Percentiles rank a stretch among this genome's conserved stretches.
phyloP scores from a whole-genome alignment of 352 stramenopile species.

The Phytophthora citricola region DNA sequence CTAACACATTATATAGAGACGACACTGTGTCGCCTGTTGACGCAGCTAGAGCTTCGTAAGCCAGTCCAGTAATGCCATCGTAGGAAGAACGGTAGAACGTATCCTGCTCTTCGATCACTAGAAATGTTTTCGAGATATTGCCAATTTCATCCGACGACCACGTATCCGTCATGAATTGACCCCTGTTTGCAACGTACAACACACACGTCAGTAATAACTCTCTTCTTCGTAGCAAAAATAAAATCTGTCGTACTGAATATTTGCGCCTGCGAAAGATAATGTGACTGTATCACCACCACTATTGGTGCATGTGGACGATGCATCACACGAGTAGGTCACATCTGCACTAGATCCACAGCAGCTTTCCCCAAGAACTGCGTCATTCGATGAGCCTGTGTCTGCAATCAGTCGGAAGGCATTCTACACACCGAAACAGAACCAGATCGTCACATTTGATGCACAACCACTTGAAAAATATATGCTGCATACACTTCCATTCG shows the following conservation, averaged over 20 bases:
- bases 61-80: constrained; percentile 81
- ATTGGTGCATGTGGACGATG: constrained; percentile 66
- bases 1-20: constrained; percentile 69
- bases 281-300: constrained; percentile 33
- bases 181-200: constrained; percentile 36
- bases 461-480: too few species aligned
- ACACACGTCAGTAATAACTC: constrained; percentile 13
- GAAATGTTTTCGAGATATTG: constrained; percentile 68
- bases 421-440: constrained; percentile 25
- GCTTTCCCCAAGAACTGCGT: constrained; percentile 63
- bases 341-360: constrained; percentile 62
- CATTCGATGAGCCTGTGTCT: constrained; percentile 87
- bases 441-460: neutral
- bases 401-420: constrained; percentile 82
- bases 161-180: constrained; percentile 73
- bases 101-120: constrained; percentile 77
- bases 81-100: constrained; percentile 81
- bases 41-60: constrained; percentile 62
- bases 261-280: constrained; percentile 67
- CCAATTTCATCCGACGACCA: constrained; percentile 67
- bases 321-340: constrained; percentile 69
- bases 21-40: constrained; percentile 45
- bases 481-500: constrained; percentile 33
- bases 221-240: neutral
- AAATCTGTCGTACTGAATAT: constrained; percentile 55